These are phyloP conservation scores for Candida sanyaensis DNA, from an alignment of 1,139 yeast genomes.

Conservation along the genomic window DNA sequence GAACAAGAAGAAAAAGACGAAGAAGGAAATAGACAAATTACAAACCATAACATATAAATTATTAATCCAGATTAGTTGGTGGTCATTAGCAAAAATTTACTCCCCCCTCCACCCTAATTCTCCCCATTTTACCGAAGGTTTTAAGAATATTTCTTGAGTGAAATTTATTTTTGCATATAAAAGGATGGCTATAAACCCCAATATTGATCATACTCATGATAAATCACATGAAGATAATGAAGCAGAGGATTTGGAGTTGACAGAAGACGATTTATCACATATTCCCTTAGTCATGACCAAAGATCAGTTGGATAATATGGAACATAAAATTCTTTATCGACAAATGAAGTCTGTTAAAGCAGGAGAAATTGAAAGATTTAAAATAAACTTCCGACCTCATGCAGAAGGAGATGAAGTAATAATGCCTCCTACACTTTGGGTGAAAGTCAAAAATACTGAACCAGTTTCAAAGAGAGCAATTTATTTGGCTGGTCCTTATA, in stretches of 20 bases:
- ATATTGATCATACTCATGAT: not conserved
- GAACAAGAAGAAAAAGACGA: too few species aligned
- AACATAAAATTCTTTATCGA: conserved; percentile 32
- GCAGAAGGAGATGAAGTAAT: conserved; percentile 18
- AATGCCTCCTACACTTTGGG: conserved; percentile 44
- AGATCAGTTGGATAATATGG: conserved; percentile 13
- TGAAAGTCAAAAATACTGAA: conserved; percentile 74
- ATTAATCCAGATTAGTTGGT: too few species aligned
- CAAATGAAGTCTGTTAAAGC: conserved; percentile 35
- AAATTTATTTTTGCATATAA: not conserved
- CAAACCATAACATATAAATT: too few species aligned
- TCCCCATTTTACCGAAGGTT: not conserved
- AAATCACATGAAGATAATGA: not conserved
- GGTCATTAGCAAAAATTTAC: too few species aligned
- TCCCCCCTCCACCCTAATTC: too few species aligned
- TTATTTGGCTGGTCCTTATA: conserved; percentile 85
- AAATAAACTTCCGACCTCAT: conserved; percentile 33
- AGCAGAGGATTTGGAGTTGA: not conserved
- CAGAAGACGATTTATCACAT: not conserved
- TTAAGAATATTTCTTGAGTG: not conserved
- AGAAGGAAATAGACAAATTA: too few species aligned
- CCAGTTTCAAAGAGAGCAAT: conserved; percentile 82
- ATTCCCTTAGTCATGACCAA: conserved; percentile 15
- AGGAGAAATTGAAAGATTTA: conserved; percentile 41
- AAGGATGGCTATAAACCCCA: not conserved